phyloP scores from a whole-genome alignment of 2,329 filamentous ascomycete species.

The Aspergillus sp. region DNA sequence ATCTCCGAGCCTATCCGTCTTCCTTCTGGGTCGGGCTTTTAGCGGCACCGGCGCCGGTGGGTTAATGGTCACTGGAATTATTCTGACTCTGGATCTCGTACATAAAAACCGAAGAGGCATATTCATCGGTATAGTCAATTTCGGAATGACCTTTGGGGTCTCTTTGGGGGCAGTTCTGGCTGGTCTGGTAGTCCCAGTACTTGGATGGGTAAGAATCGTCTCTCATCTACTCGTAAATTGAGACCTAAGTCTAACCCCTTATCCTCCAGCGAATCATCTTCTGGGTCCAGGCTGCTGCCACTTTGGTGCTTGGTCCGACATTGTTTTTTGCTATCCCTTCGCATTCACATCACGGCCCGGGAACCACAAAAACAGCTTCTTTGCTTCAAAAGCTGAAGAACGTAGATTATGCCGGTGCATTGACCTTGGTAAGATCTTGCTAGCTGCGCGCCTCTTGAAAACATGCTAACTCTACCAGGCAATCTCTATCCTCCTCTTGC shows the following conservation, averaged over 20 bases:
- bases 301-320: conserved; percentile 59
- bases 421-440: conserved; percentile 56
- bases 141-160: conserved; percentile 69
- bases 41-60: conserved; percentile 70
- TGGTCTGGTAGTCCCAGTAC: conserved; percentile 60
- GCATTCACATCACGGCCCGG: conserved; percentile 31
- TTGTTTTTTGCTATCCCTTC: conserved; percentile 67
- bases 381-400: conserved; percentile 57
- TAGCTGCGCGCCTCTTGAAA: background rate
- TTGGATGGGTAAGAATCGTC: conserved; percentile 65
- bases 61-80: conserved; percentile 70
- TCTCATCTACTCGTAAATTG: background rate
- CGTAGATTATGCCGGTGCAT: conserved; percentile 74
- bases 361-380: conserved; percentile 38
- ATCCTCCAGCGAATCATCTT: conserved; percentile 65
- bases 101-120: conserved; percentile 67
- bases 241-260: background rate
- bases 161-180: conserved; percentile 70
- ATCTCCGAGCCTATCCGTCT: conserved; percentile 59
- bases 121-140: conserved; percentile 72
- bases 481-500: conserved; percentile 66
- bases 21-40: conserved; percentile 68
- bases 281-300: conserved; percentile 67
- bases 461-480: conserved; percentile 44
- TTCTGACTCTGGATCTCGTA: conserved; percentile 73